Base-by-base conservation (phyloP, 1,284 basidiomycete species). In the Boletellus deceptivus region DNA sequence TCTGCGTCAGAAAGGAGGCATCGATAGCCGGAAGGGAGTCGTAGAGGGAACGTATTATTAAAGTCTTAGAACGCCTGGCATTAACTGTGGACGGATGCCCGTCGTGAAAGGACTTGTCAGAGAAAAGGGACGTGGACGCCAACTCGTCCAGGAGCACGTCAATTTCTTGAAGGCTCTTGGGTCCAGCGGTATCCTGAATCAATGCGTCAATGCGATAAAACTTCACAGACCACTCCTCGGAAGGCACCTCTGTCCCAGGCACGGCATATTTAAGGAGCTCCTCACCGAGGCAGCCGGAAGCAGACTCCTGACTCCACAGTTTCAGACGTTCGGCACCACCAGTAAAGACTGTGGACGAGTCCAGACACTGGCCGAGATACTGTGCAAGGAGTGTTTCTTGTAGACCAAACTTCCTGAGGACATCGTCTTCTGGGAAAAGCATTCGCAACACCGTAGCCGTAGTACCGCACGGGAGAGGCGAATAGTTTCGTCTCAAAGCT, bases 351-450 rank as follows among this genome's bases (percentile, higher is more conserved):
- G 48, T 64, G 20, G 72, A 69, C 0, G 82, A 65, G 7, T 74
- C 77, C 45, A 86, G 72, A 13, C 79, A 74, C 14, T 77, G 68
- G 2, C 75, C 73, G 0, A 94, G 72, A 27, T 75, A 68, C 7
- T 67, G 64, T 0, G 78, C 78, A n/a, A 94, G 74, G n/a, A 67
- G 74, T 6, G 72, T 71, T 70, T 94, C 91, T 61, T 88, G 82
- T 60, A 93, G 72, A 17, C 82, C 80, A 58, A 90, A 94, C 61
- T 83, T 83, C 27, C 91, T 74, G 27, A 77, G 68, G 0, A 72
- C 59, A 50, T 93, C 90, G 51, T 90, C 82, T 49, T 93, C 83
- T 0, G 92, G 91, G 63, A 93, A 93, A n/a, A 94, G 70, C 3
- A 93, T 66, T 1, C 83, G 79, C 60, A 93, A 84, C 29, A 91